Conservation (phyloP, 768 basidiomycete species). For the Serendipita sp. region DNA sequence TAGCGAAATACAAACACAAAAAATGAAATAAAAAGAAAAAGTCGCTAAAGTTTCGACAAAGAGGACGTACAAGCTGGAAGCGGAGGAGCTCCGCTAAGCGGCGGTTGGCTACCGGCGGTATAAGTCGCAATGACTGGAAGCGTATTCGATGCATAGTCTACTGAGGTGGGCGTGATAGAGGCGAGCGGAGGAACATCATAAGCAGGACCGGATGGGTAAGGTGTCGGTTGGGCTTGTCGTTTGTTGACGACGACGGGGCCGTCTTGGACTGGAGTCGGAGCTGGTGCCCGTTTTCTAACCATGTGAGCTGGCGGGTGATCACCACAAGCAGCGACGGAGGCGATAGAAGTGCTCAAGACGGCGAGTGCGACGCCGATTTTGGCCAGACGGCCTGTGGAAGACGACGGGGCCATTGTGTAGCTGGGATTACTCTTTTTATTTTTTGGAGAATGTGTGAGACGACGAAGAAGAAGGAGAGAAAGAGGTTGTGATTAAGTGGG, state of each 20-base stretch:
- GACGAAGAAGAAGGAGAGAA: too few relatives aligned
- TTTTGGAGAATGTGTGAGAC: too few relatives aligned
- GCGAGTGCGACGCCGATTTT: neutral
- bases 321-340: neutral
- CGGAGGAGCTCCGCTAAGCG: constrained; percentile 46
- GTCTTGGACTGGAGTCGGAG: neutral
- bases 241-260: neutral
- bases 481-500: too few relatives aligned
- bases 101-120: constrained; percentile 42
- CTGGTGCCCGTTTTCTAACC: neutral
- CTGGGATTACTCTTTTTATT: too few relatives aligned
- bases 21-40: neutral
- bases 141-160: constrained; percentile 16
- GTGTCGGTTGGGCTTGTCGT: neutral
- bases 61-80: constrained; percentile 41
- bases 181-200: constrained; percentile 5
- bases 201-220: neutral
- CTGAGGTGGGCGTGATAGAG: neutral
- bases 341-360: neutral
- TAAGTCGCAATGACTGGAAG: constrained; percentile 38
- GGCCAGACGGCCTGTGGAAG: neutral
- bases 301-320: neutral
- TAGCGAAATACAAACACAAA: neutral
- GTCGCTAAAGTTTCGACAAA: too few relatives aligned
- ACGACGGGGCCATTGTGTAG: too few relatives aligned